Percentiles rank a stretch among this genome's conserved stretches.
phyloP scores from a whole-genome alignment of 257 asterid genomes.

The Solanum pimpinellifolium region DNA sequence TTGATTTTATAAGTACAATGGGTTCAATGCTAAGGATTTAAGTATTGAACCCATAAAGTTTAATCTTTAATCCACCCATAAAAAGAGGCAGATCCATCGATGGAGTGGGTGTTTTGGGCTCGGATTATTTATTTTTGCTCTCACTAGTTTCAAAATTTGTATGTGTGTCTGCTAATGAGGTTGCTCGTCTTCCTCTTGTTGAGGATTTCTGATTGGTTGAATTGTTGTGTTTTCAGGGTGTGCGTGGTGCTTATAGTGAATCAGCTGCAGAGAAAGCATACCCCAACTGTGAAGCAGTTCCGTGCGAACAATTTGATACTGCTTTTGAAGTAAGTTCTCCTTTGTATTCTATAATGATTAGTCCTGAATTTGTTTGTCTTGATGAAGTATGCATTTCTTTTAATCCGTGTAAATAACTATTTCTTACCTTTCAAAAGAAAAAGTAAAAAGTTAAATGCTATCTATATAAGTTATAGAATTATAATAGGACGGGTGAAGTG shows the following conservation, averaged over 20 bases:
- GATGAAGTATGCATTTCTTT: background rate
- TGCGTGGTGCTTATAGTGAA: slow-evolving; percentile 90
- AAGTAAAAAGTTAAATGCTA: background rate
- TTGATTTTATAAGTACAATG: background rate
- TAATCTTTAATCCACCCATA: background rate
- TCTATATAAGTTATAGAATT: background rate
- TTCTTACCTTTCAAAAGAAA: background rate
- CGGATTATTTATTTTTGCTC: background rate
- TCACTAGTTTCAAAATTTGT: background rate
- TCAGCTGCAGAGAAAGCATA: slow-evolving; percentile 97
- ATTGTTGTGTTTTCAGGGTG: slow-evolving; percentile 42
- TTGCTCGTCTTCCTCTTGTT: background rate
- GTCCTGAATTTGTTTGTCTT: background rate
- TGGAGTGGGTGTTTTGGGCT: background rate
- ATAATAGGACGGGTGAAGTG: background rate
- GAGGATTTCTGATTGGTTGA: background rate
- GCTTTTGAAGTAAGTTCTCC: slow-evolving; percentile 69
- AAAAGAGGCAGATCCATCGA: background rate
- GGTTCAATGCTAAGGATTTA: background rate
- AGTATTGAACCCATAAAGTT: background rate
- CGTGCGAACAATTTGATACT: slow-evolving; percentile 92
- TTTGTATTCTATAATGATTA: background rate
- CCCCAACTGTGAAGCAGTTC: slow-evolving; percentile 96
- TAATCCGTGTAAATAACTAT: background rate
- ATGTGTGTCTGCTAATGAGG: background rate